Evolutionary conservation across 2,329 filamentous ascomycete genomes (phyloP), one percentile per base, ranked within the genome.

Genomic region (Phaeosphaeriaceae sp.): DNA sequence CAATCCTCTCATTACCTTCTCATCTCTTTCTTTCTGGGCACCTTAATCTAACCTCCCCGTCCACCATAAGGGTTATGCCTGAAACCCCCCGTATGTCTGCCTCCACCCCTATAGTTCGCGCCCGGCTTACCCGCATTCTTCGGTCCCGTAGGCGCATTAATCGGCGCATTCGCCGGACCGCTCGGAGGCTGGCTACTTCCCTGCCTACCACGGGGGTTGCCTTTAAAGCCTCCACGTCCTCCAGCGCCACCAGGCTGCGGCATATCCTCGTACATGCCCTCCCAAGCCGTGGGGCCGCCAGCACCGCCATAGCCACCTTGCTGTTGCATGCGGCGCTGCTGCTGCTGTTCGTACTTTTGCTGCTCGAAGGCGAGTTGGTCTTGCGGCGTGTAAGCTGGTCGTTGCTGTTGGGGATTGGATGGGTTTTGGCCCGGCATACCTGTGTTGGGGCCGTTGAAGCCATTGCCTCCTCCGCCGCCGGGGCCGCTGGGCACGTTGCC

Each of bases 261-360:
- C 1, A 93, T 91, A 75, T 97, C 94, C 75, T 98, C 94, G 77
- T 97, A 98, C 93, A 97, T 97, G 71, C 94, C 94, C 77, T 98
- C 94, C 93, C 93, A 97, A 42, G 90, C 93, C 22, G 91, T 92
- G n/a, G 90, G 90, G 17, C 88, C 88, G 46, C 87, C 88, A 56
- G 82, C 81, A 40, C 80, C 85, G 49, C 80, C 85, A 76, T 75
- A 78, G 24, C 78, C 78, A 55, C 70, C 73, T 33, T 65, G 67
- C 61, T 81, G 77, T 59, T 79, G 77, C 74, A 82, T 78, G 76
- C 84, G 86, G 61, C 84, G 84, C 63, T 82, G 82, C 74, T 88
- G 83, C 73, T 89, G 90, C 62, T 89, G 87, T 69, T 91, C 89
- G 75, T 91, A 91, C 76, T 92, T 92, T 66, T 91, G 89, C 77